A percentile compares a stretch with the other conserved stretches of the same genome.
Evolutionary conservation across 805 yeast species (phyloP).

Genomic region (Zygosaccharomyces gambellarensis): DNA sequence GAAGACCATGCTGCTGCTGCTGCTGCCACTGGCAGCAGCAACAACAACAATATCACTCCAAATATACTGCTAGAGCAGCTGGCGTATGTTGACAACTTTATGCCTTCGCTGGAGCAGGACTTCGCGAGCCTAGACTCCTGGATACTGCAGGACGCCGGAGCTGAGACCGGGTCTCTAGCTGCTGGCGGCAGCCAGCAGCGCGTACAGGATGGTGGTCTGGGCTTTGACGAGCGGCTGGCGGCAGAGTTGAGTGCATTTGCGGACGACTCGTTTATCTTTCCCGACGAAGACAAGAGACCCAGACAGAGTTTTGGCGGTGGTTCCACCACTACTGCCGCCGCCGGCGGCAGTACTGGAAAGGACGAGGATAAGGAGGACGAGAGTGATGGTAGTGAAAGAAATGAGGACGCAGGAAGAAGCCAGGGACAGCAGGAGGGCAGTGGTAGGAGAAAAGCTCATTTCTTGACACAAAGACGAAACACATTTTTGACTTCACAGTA

Average conservation of each 20-base stretch:
- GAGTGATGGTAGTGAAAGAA: neutral
- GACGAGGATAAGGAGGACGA: constrained; percentile 4
- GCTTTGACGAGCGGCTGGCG: constrained; percentile 48
- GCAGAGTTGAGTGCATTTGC: constrained; percentile 78
- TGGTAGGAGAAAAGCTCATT: constrained; percentile 15
- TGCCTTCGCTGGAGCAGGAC: constrained; percentile 48
- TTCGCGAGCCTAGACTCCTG: constrained; percentile 33
- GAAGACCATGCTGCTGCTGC: neutral
- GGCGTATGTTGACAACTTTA: constrained; percentile 73
- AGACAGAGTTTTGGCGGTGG: constrained; percentile 5
- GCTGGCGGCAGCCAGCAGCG: neutral
- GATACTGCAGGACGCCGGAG: constrained; percentile 13
- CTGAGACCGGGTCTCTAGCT: neutral
- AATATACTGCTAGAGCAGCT: constrained; percentile 61
- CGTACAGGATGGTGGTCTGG: constrained; percentile 3
- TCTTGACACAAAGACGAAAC: constrained; percentile 29
- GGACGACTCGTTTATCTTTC: constrained; percentile 72
- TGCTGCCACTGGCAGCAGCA: neutral
- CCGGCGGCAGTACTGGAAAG: constrained; percentile 10
- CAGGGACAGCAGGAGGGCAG: neutral
- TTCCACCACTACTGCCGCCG: constrained; percentile 9
- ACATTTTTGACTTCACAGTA: constrained; percentile 32
- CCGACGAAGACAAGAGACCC: constrained; percentile 72
- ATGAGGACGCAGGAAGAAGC: neutral
- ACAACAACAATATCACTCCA: constrained; percentile 30